These are phyloP conservation scores for Paramecium biaurelia DNA, from an alignment of 73 alveolate species.

Conservation along the genomic window DNA sequence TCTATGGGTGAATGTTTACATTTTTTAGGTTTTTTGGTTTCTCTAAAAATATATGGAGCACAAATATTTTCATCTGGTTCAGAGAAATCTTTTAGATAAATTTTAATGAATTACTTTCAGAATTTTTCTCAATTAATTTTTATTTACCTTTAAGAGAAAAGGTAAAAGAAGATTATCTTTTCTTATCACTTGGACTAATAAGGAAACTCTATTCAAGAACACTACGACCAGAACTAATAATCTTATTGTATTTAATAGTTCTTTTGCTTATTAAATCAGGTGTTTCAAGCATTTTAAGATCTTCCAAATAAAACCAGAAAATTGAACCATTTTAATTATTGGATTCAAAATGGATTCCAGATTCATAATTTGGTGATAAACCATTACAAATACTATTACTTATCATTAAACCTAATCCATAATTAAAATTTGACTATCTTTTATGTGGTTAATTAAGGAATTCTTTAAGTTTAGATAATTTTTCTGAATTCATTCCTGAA, in stretches of 20 bases:
- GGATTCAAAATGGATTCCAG: background rate
- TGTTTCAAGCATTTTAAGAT: background rate
- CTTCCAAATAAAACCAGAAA: slow-evolving; percentile 14
- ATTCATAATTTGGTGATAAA: background rate
- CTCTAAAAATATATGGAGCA: background rate
- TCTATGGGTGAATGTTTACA: background rate
- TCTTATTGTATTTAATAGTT: background rate
- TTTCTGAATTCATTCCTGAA: background rate
- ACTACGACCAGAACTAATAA: background rate
- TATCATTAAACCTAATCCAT: slow-evolving; percentile 42
- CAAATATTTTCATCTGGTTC: background rate
- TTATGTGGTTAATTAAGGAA: background rate
- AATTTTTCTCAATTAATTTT: background rate
- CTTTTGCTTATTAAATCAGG: background rate
- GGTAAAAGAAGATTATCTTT: background rate
- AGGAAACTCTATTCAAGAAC: background rate
- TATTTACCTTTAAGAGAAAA: background rate
- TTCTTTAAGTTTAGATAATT: background rate
- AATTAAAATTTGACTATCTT: background rate
- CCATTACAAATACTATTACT: slow-evolving; percentile 6
- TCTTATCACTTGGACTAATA: slow-evolving; percentile 14
- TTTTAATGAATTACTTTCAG: background rate
- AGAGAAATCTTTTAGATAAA: background rate
- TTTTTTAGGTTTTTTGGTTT: background rate
- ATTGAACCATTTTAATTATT: background rate